Evolutionary conservation across 345 rosid species (phyloP).

Genomic region (Psidium guajava): DNA sequence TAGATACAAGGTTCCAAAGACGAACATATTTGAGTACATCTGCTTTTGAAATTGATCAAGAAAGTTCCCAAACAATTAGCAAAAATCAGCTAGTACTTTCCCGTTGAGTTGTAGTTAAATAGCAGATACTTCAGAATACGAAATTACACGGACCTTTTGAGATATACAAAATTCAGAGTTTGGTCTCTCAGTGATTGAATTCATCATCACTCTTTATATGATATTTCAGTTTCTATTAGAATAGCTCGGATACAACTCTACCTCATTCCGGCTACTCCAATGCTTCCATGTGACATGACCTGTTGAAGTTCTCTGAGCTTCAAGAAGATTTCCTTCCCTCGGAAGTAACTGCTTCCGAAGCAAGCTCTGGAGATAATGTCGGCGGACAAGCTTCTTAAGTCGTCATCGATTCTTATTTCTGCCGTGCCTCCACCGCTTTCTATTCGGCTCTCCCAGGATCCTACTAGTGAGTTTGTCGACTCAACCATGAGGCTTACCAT

Average conservation of each 20-base stretch:
- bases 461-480: conserved; percentile 11
- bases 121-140: not conserved
- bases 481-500: conserved; percentile 31
- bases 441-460: conserved; percentile 21
- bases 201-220: not conserved
- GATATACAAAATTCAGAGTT: not conserved
- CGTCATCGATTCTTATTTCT: conserved; percentile 12
- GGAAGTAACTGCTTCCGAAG: conserved; percentile 35
- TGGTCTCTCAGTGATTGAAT: not conserved
- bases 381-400: conserved; percentile 29
- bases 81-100: not conserved
- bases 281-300: conserved; percentile 6
- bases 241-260: not conserved
- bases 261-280: conserved; percentile 23
- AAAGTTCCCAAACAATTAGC: not conserved
- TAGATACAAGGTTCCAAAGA: not conserved
- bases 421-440: conserved; percentile 2
- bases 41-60: not conserved
- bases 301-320: conserved; percentile 25
- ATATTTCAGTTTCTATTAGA: not conserved
- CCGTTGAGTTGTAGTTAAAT: not conserved
- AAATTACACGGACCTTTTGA: not conserved
- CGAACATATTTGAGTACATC: not conserved
- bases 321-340: conserved; percentile 36
- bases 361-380: conserved; percentile 38